These are phyloP conservation scores for thale cress (Arabidopsis thaliana) DNA, from an alignment of 345 rosid genomes.

Conservation along the genomic window DNA sequence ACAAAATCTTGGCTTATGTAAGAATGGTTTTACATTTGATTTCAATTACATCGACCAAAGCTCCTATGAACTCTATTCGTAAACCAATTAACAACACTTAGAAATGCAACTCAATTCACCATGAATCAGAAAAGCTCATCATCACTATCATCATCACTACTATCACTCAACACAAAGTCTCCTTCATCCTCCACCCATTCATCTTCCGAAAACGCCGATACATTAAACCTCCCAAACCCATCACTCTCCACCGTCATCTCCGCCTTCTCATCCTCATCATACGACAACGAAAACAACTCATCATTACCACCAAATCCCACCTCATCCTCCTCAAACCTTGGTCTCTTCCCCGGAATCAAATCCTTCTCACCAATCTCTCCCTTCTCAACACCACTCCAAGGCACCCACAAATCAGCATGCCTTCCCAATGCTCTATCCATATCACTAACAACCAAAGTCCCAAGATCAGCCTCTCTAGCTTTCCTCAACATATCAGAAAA, in stretches of 20 bases:
- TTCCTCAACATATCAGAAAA: constrained; percentile 76
- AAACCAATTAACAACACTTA: constrained; percentile 16
- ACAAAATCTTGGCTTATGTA: not conserved
- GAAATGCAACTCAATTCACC: constrained; percentile 1
- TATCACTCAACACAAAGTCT: constrained; percentile 50
- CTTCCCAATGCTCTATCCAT: constrained; percentile 66
- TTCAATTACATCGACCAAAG: constrained; percentile 7
- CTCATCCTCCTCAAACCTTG: constrained; percentile 40
- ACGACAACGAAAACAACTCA: constrained; percentile 54
- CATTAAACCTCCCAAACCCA: constrained; percentile 55
- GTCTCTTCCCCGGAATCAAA: constrained; percentile 64
- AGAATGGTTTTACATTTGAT: not conserved
- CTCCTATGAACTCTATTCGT: constrained; percentile 5
- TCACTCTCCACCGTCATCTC: constrained; percentile 56
- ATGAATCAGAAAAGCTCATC: constrained; percentile 39
- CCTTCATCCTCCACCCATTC: constrained; percentile 61
- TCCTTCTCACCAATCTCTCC: constrained; percentile 73
- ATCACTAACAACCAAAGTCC: constrained; percentile 88
- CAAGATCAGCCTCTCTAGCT: constrained; percentile 75
- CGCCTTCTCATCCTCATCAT: constrained; percentile 52
- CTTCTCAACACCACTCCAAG: constrained; percentile 83
- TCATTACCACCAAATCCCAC: constrained; percentile 41
- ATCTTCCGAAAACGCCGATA: constrained; percentile 75
- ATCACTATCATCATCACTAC: constrained; percentile 48
- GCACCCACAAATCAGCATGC: constrained; percentile 89